Evolutionary conservation across 2,329 filamentous ascomycete genomes (phyloP).

Genomic region (Neonectria coccinea): DNA sequence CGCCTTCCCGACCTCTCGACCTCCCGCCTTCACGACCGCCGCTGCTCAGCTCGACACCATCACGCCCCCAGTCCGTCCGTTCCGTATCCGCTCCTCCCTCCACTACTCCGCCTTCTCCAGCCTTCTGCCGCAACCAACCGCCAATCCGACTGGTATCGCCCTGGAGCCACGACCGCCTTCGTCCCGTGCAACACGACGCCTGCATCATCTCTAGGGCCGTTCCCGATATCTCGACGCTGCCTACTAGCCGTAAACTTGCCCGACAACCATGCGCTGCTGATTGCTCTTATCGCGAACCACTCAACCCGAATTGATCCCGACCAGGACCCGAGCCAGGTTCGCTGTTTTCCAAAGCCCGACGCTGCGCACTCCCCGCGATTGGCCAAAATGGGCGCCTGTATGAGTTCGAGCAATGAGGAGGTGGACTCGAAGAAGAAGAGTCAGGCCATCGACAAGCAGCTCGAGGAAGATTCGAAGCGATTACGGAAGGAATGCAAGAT

Average conservation of each 20-base stretch:
- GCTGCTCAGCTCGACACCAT: slow-evolving; percentile 30
- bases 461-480: slow-evolving; percentile 94
- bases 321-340: slow-evolving; percentile 22
- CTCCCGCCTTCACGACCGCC: slow-evolving; percentile 8
- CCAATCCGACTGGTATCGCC: slow-evolving; percentile 14
- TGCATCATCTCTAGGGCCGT: slow-evolving; percentile 18
- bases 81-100: slow-evolving; percentile 33
- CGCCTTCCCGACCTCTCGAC: slow-evolving; percentile 13
- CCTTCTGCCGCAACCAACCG: slow-evolving; percentile 33
- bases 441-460: slow-evolving; percentile 91
- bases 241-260: slow-evolving; percentile 29
- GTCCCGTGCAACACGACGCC: slow-evolving; percentile 2
- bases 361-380: slow-evolving; percentile 32
- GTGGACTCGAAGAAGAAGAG: slow-evolving; percentile 95
- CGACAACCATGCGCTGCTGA: slow-evolving; percentile 44
- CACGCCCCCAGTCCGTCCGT: slow-evolving; percentile 36
- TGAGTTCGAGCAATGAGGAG: slow-evolving; percentile 89
- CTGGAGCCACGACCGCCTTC: slow-evolving; percentile 14
- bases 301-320: slow-evolving; percentile 31
- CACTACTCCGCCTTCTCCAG: slow-evolving; percentile 34
- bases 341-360: slow-evolving; percentile 27
- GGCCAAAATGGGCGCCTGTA: slow-evolving; percentile 87
- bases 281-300: slow-evolving; percentile 34
- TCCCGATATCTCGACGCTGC: slow-evolving; percentile 28
- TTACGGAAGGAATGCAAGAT: slow-evolving; percentile 99